Percentiles rank a stretch among this genome's conserved stretches.
These are phyloP conservation scores for Solanum bulbocastanum DNA, from an alignment of 257 asterid species.

Conservation along the genomic window DNA sequence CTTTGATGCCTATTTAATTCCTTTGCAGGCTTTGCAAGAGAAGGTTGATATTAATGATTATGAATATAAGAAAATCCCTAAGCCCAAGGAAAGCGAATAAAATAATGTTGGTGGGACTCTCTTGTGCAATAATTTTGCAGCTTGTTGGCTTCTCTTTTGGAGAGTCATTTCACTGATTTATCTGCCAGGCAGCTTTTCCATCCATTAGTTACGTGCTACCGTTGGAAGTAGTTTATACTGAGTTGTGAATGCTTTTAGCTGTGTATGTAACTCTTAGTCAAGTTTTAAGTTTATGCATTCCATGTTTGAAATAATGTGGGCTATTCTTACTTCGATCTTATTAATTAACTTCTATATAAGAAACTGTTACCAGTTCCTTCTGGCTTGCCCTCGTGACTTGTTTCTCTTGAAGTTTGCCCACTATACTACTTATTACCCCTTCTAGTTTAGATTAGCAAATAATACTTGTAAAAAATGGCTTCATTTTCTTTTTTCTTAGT, in stretches of 20 bases:
- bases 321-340: background rate
- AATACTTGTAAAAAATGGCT: background rate
- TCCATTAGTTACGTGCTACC: background rate
- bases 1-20: background rate
- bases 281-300: background rate
- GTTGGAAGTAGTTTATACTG: background rate
- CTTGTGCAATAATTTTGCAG: background rate
- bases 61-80: constrained; percentile 87
- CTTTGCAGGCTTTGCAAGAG: constrained; percentile 57
- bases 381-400: background rate
- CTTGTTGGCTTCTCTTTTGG: background rate
- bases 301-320: background rate
- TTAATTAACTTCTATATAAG: too few species aligned
- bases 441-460: background rate
- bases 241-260: background rate
- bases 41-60: constrained; percentile 70
- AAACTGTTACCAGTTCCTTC: too few species aligned
- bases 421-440: background rate
- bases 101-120: constrained; percentile 6
- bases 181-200: background rate
- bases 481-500: background rate
- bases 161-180: background rate
- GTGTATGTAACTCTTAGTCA: background rate
- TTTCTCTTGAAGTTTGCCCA: background rate
- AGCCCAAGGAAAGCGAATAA: constrained; percentile 43